These are phyloP conservation scores for Fraxinus cuspidata DNA, from an alignment of 257 asterid genomes.

Conservation along the genomic window DNA sequence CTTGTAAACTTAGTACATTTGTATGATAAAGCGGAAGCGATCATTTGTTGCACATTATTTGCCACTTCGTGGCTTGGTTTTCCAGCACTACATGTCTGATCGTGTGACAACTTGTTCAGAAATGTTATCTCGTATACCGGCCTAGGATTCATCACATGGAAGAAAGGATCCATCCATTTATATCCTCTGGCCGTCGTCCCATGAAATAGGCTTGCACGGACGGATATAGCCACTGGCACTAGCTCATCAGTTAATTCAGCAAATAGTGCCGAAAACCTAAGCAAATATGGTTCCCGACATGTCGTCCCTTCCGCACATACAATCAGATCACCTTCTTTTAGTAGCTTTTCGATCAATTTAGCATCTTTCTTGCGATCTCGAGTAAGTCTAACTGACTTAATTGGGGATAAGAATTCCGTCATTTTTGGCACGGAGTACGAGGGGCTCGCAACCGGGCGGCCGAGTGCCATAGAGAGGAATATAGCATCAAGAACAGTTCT, in stretches of 20 bases:
- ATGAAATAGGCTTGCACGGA: conserved; percentile 26
- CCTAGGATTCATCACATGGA: conserved; percentile 38
- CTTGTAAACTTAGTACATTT: conserved; percentile 43
- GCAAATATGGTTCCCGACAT: conserved; percentile 40
- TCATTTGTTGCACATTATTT: conserved; percentile 40
- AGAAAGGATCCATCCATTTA: conserved; percentile 45
- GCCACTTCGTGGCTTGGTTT: conserved; percentile 41
- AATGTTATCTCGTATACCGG: conserved; percentile 41
- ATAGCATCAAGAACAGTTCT: conserved; percentile 24
- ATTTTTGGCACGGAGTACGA: conserved; percentile 29
- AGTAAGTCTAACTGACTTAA: conserved; percentile 24
- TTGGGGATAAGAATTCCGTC: conserved; percentile 23
- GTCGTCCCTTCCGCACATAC: conserved; percentile 47
- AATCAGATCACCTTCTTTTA: conserved; percentile 19
- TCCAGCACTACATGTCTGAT: conserved; percentile 39
- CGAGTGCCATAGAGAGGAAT: conserved; percentile 24
- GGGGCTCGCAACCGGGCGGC: conserved; percentile 27
- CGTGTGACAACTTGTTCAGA: conserved; percentile 35
- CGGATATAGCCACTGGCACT: conserved; percentile 36
- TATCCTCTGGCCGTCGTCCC: conserved; percentile 45
- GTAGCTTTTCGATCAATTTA: conserved; percentile 15
- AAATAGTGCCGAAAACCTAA: conserved; percentile 37
- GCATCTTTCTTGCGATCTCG: conserved; percentile 29
- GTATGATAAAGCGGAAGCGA: conserved; percentile 31
- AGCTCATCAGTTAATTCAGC: conserved; percentile 37